A percentile compares a stretch with the other conserved stretches of the same genome.
Evolutionary conservation across 495 filamentous ascomycete genomes (phyloP).

Genomic region (Neurospora hispaniola): DNA sequence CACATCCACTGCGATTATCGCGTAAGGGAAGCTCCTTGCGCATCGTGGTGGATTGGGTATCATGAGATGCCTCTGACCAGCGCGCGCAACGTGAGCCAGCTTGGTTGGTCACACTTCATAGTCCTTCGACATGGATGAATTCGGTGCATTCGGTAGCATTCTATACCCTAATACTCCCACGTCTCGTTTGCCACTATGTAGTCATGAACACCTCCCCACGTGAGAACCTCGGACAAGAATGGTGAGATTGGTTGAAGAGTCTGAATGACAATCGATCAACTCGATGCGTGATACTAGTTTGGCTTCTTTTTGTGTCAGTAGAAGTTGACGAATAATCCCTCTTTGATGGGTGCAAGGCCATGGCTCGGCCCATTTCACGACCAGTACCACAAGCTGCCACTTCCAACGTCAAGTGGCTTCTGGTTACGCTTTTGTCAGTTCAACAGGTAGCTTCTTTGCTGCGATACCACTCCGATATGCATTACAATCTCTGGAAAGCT

Average conservation of each 20-base stretch:
- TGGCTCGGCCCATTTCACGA: neutral
- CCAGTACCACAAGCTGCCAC: neutral
- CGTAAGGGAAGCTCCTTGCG: neutral
- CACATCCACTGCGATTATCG: neutral
- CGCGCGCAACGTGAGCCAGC: neutral
- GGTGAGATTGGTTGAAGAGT: neutral
- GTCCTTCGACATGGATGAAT: neutral
- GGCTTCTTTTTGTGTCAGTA: neutral
- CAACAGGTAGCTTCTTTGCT: neutral
- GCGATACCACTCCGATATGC: neutral
- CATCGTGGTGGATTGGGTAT: neutral
- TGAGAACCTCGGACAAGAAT: neutral
- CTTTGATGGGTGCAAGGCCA: too few relatives aligned
- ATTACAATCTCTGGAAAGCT: neutral
- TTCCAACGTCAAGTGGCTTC: neutral
- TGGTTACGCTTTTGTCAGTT: neutral
- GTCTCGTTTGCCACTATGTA: neutral
- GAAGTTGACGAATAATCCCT: too few relatives aligned
- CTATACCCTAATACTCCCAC: neutral
- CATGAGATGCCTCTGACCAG: neutral
- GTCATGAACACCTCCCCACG: neutral
- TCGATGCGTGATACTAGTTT: neutral
- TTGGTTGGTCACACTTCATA: neutral
- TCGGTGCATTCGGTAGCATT: neutral
- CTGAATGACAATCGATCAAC: neutral